phyloP scores from a whole-genome alignment of 768 basidiomycete genomes.

The Suillus discolor region DNA sequence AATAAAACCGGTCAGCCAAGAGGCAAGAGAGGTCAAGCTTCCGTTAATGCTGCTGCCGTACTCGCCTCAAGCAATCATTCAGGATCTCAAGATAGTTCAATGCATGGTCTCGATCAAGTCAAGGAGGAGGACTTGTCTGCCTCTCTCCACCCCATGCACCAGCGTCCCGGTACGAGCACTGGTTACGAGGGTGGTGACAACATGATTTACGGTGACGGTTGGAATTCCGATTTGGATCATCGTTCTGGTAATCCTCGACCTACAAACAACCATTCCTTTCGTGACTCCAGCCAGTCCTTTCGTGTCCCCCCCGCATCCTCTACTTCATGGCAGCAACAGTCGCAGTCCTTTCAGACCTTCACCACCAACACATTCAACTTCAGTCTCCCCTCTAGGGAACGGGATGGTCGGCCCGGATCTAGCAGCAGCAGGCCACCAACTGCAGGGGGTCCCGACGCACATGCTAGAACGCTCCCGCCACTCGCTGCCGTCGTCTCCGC shows the following conservation, averaged over 20 bases:
- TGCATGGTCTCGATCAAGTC: constrained; percentile 32
- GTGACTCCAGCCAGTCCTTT: constrained; percentile 82
- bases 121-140: constrained; percentile 45
- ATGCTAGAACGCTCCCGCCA: constrained; percentile 64
- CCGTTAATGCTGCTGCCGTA: constrained; percentile 21
- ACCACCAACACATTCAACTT: constrained; percentile 48
- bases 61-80: constrained; percentile 23
- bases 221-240: constrained; percentile 42
- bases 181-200: constrained; percentile 62
- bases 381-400: constrained; percentile 38
- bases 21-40: constrained; percentile 39
- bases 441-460: constrained; percentile 47
- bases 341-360: constrained; percentile 75
- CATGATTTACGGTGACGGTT: constrained; percentile 35
- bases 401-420: constrained; percentile 48
- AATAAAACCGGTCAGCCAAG: constrained; percentile 42
- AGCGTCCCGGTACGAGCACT: constrained; percentile 71
- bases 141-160: constrained; percentile 36
- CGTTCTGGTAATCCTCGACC: constrained; percentile 39
- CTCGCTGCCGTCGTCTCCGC: constrained; percentile 79
- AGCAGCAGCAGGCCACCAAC: constrained; percentile 55
- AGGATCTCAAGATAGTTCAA: constrained; percentile 17
- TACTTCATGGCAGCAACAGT: constrained; percentile 43
- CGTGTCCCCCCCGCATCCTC: constrained; percentile 56
- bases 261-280: constrained; percentile 67